phyloP scores from a whole-genome alignment of 441 rosid genomes.

The Eutrema salsugineum region DNA sequence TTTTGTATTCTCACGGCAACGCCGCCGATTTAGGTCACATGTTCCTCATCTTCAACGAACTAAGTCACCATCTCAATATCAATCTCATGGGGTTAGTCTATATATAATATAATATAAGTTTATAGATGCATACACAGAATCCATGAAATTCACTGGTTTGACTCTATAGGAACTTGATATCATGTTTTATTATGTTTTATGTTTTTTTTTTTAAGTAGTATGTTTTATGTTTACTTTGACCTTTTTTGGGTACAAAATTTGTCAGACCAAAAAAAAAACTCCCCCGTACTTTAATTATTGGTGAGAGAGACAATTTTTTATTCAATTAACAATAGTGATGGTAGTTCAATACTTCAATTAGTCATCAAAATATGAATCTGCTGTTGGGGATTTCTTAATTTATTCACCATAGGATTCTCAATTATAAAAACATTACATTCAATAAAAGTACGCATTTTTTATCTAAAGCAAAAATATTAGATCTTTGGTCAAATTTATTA shows the following conservation, averaged over 20 bases:
- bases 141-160: not conserved
- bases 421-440: not conserved
- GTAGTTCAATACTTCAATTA: conserved; percentile 8
- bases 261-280: not conserved
- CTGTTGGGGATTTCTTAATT: not conserved
- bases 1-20: conserved; percentile 56
- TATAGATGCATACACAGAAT: not conserved
- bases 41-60: conserved; percentile 42
- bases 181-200: too few species aligned
- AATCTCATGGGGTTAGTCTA: conserved; percentile 50
- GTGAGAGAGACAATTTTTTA: not conserved
- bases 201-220: too few species aligned
- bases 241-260: not conserved
- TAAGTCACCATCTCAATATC: conserved; percentile 44
- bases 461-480: not conserved
- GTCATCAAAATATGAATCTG: not conserved
- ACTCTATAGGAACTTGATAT: not conserved
- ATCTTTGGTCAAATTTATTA: not conserved
- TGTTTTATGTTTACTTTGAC: not conserved
- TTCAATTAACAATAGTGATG: not conserved
- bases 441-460: too few species aligned
- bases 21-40: conserved; percentile 57
- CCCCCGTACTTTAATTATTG: not conserved
- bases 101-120: not conserved
- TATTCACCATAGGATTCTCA: not conserved